Evolutionary conservation across 306 rosid genomes (phyloP).

Genomic region (Rosa persica): DNA sequence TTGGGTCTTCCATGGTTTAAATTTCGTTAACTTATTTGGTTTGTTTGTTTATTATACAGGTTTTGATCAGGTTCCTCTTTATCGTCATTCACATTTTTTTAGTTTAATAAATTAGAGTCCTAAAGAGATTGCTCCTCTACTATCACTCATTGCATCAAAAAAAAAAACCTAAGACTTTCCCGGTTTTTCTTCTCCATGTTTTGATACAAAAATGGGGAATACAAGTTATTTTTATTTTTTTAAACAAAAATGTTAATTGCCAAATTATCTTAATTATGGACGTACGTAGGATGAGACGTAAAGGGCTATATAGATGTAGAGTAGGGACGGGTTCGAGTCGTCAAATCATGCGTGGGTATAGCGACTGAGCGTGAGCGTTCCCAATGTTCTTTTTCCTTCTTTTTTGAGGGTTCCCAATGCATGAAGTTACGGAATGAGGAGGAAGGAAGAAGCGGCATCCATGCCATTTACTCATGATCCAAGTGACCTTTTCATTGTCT

Average conservation of each 20-base stretch:
- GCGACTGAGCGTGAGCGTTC: conserved; percentile 23
- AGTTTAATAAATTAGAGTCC: no score
- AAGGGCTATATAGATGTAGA: neutral
- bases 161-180: no score
- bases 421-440: neutral
- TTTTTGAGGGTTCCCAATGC: neutral
- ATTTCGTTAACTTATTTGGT: no score
- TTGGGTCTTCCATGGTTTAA: no score
- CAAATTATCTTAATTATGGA: neutral
- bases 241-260: neutral
- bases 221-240: neutral
- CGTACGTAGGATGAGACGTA: conserved; percentile 4
- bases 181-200: neutral
- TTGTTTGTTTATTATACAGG: no score
- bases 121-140: no score
- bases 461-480: neutral
- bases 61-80: no score
- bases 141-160: no score
- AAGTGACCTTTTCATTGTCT: neutral
- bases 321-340: conserved; percentile 38
- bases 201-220: neutral
- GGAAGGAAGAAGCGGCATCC: neutral
- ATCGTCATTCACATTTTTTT: no score
- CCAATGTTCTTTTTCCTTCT: conserved; percentile 1
- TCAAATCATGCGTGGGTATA: conserved; percentile 53